A percentile compares a stretch with the other conserved stretches of the same genome.
Evolutionary conservation across 768 basidiomycete genomes (phyloP).

Genomic region (Russula virescens): DNA sequence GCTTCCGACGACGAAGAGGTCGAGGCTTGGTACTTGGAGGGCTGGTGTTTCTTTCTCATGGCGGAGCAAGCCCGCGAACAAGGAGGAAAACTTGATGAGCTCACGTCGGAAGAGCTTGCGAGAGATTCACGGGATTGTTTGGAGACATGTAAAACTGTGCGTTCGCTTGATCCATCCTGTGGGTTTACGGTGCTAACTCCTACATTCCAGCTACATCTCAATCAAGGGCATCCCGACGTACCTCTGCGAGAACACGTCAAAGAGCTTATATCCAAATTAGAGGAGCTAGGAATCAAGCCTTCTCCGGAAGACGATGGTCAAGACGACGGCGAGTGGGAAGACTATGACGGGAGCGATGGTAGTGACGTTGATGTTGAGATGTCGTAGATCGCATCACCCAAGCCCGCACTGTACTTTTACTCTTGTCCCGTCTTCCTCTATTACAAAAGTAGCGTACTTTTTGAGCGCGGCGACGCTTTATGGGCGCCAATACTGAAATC

Average conservation of each 20-base stretch:
- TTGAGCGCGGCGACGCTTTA: neutral
- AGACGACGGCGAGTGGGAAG: slow-evolving; percentile 54
- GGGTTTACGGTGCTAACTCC: neutral
- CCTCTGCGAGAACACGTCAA: slow-evolving; percentile 69
- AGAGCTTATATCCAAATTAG: slow-evolving; percentile 66
- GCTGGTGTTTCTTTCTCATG: slow-evolving; percentile 89
- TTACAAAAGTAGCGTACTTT: slow-evolving; percentile 3
- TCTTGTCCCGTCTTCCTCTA: neutral
- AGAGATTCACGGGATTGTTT: slow-evolving; percentile 75
- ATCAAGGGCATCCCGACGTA: slow-evolving; percentile 67
- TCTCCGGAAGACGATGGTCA: slow-evolving; percentile 55
- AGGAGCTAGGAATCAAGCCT: slow-evolving; percentile 57
- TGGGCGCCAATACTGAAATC: no score
- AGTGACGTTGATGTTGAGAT: slow-evolving; percentile 41
- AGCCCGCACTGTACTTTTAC: neutral
- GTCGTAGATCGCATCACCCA: slow-evolving; percentile 25
- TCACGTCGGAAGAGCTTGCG: slow-evolving; percentile 73
- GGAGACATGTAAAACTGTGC: slow-evolving; percentile 74
- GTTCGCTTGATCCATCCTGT: slow-evolving; percentile 25
- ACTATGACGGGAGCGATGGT: slow-evolving; percentile 53
- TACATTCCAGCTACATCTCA: slow-evolving; percentile 54
- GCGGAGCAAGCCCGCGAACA: slow-evolving; percentile 62
- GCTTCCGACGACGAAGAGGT: slow-evolving; percentile 79
- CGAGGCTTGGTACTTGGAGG: slow-evolving; percentile 92
- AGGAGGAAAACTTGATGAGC: slow-evolving; percentile 38